Base-by-base conservation (phyloP, 768 basidiomycete species). In the Rhizopogon rudus region DNA sequence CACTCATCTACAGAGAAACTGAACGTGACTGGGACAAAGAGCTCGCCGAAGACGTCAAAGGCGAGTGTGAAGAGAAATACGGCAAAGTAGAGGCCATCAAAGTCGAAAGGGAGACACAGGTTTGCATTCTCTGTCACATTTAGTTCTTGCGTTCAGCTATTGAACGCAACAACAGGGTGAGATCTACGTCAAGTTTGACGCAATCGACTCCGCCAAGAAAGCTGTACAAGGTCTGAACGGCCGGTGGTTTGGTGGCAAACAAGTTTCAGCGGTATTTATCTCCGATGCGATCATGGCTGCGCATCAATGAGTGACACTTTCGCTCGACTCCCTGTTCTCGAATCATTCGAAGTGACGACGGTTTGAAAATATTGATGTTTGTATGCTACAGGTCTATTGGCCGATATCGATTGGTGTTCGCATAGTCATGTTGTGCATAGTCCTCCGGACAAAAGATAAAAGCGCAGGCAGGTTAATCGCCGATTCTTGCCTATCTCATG, bases 1-100 rank as follows among this genome's bases (percentile, higher is more conserved):
- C 54, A 10, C 56, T 1, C 35, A 22, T 57, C 55, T 57, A 14
- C 64, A 96, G 93, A 70, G 97, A 98, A 78, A 94, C 92, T 13
- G 97, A 94, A 60, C 83, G 81, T 44, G 91, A 98, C 65, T 99
- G 97, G 97, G 93, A 98, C 66, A 90, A 83, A 58, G 97, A 98
- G 55, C 87, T 99, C 44, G 91, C 86, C 52, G 94, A 98, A 16
- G 97, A 99, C 67, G 94, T 98, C 67, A 97, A 93, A 74, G 82
- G 83, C 57, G 97, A 99, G 78, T 90, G 91, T 62, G 89, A 94
- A 72, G 75, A 75, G 54, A 95, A 96, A 73, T 98, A 97, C 65
- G 97, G 97, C 50, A 73, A 71, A 45, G 92, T 98, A 22, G 78
- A 83, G 44, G 84, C 86, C 39, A 93, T 99, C 77, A 94, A 93